Percentiles rank a stretch among this genome's conserved stretches.
These are phyloP conservation scores for Pseudonitzschia multistriata DNA, from an alignment of 108 stramenopile species.

Conservation along the genomic window DNA sequence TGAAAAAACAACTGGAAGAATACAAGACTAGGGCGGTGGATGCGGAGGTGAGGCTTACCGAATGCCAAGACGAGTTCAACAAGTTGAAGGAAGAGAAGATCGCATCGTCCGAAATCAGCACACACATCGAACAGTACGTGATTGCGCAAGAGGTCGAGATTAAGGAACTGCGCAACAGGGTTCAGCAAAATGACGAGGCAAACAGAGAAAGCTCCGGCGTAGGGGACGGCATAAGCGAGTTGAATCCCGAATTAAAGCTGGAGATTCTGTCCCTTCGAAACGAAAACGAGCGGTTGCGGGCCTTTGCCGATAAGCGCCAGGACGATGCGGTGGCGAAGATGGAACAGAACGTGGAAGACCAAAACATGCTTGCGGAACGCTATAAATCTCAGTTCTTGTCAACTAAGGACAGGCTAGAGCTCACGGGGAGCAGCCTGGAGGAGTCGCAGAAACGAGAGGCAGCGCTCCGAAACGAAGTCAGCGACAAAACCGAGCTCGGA, in stretches of 20 bases:
- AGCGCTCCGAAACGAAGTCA: slow-evolving; percentile 33
- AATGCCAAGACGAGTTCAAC: slow-evolving; percentile 49
- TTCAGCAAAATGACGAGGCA: slow-evolving; percentile 46
- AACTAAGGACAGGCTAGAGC: slow-evolving; percentile 65
- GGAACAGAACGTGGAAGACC: slow-evolving; percentile 66
- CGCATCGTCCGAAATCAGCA: slow-evolving; percentile 23
- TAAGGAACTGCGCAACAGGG: slow-evolving; percentile 44
- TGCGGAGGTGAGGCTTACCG: slow-evolving; percentile 70
- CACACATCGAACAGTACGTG: slow-evolving; percentile 6
- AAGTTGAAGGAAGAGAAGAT: slow-evolving; percentile 44
- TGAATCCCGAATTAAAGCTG: slow-evolving; percentile 75
- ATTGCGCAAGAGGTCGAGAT: slow-evolving; percentile 59
- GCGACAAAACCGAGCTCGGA: slow-evolving; percentile 56
- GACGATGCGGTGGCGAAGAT: slow-evolving; percentile 69
- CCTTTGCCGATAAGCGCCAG: slow-evolving; percentile 73
- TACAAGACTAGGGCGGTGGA: slow-evolving; percentile 71
- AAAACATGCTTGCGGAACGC: slow-evolving; percentile 50
- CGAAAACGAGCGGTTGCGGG: slow-evolving; percentile 68
- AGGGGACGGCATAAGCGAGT: slow-evolving; percentile 80
- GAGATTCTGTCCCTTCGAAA: slow-evolving; percentile 72
- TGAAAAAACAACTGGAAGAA: slow-evolving; percentile 75
- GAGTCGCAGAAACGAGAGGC: slow-evolving; percentile 20
- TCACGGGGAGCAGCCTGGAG: slow-evolving; percentile 26
- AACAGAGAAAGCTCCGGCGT: slow-evolving; percentile 33
- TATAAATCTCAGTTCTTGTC: slow-evolving; percentile 68